Base-by-base conservation (phyloP, 2,329 filamentous ascomycete species). In the Aureobasidium uvarum region DNA sequence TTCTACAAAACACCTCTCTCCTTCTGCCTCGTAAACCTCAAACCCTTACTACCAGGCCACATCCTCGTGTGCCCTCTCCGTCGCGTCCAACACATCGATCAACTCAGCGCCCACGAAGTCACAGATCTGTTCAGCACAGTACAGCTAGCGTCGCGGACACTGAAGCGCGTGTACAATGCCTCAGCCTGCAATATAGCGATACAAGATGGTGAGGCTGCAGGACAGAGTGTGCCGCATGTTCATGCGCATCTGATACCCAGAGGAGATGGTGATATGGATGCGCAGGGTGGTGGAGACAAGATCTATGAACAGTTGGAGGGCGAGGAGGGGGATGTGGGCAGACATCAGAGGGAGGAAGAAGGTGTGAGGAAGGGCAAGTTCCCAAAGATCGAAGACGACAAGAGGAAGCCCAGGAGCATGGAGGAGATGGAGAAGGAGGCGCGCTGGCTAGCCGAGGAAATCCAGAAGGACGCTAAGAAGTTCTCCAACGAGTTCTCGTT, bases 11-110 rank as follows among this genome's bases (percentile, higher is more conserved):
- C 93, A 1, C 83, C 85, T 0, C 83, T 89, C 72, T 91, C 89
- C 71, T 97, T 92, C 80, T 92, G 91, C 63, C 83, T 98, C 68
- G 93, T 98, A 66, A 99, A 99, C 79, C 86, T 98, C 75, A 97
- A 96, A 79, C 95, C 95, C 28, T 85, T 99, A 43, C 84, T 97
- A 1, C 92, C 93, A 0, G 95, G 95, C 66, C 95, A 99, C 80
- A 89, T 98, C 68, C 89, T 99, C 38, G 85, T 99, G 67, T 96
- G 90, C 70, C 92, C 95, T 0, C 84, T 86, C 23, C 83, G 83
- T 39, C 78, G 92, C 70, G 70, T 71, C 38, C 85, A 83, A 55
- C 90, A 91, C 58, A 84, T 98, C 65, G 85, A 87, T 60, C 90
- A 96, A 74, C 85, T 97, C 55, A 85, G 86, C 0, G 71, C 83